These are phyloP conservation scores for Gremmenia infestans DNA, from an alignment of 2,329 filamentous ascomycete species.

Conservation along the genomic window DNA sequence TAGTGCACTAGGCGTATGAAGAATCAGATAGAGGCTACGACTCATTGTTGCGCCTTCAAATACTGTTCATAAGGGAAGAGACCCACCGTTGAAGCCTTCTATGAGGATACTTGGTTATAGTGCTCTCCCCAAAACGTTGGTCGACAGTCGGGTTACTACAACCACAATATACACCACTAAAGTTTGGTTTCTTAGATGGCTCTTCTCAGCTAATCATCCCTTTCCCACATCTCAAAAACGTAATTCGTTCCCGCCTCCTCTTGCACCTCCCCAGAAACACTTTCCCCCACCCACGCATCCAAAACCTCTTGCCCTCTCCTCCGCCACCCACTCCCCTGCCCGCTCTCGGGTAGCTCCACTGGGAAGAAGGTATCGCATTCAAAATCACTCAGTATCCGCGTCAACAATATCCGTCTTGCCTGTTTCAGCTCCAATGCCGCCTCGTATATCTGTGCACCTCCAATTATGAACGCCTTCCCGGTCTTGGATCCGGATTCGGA, in stretches of 20 bases:
- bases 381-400: slow-evolving; percentile 62
- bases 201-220: slow-evolving; percentile 12
- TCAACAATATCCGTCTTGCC: slow-evolving; percentile 62
- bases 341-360: slow-evolving; percentile 42
- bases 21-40: too few species aligned
- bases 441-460: slow-evolving; percentile 80
- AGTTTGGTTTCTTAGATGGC: not conserved
- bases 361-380: slow-evolving; percentile 75
- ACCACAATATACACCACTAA: not conserved
- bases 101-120: too few species aligned
- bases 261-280: slow-evolving; percentile 49
- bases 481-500: not conserved
- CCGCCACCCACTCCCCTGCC: slow-evolving; percentile 44
- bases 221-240: slow-evolving; percentile 72
- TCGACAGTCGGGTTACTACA: not conserved
- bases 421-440: slow-evolving; percentile 57
- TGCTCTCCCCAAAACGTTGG: too few species aligned
- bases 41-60: too few species aligned
- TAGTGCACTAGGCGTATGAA: too few species aligned
- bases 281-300: slow-evolving; percentile 61
- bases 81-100: too few species aligned
- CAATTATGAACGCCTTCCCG: slow-evolving; percentile 70
- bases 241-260: slow-evolving; percentile 62
- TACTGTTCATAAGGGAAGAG: too few species aligned
- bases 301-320: slow-evolving; percentile 48